Percentiles rank a stretch among this genome's conserved stretches.
These are phyloP conservation scores for Aspergillus terreus DNA, from an alignment of 2,329 filamentous ascomycete genomes.

Conservation along the genomic window DNA sequence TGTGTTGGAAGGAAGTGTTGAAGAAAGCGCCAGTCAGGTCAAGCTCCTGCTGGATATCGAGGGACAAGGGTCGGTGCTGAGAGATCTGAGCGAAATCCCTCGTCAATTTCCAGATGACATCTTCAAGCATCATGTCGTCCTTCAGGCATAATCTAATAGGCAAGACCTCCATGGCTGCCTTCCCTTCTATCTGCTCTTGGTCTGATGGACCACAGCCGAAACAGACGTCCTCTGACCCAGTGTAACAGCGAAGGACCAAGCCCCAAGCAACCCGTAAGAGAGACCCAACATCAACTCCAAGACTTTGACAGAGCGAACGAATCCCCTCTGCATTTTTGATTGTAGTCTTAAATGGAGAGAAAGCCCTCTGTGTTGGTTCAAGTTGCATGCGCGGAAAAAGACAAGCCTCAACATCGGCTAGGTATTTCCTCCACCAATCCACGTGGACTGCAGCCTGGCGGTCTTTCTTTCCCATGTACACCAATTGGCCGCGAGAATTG, in stretches of 20 bases:
- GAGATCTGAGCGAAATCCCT: constrained; percentile 15
- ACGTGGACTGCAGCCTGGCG: constrained; percentile 24
- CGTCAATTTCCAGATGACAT: constrained; percentile 20
- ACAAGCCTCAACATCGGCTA: constrained; percentile 45
- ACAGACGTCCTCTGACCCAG: constrained; percentile 42
- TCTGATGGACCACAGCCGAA: constrained; percentile 43
- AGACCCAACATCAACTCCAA: constrained; percentile 17
- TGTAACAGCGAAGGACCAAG: constrained; percentile 41
- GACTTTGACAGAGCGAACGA: constrained; percentile 20
- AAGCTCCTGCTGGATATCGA: constrained; percentile 24
- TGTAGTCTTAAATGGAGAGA: not conserved
- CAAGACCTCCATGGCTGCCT: constrained; percentile 14
- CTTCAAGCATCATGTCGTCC: constrained; percentile 20
- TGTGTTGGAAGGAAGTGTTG: constrained; percentile 26
- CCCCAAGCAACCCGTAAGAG: constrained; percentile 44
- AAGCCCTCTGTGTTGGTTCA: constrained; percentile 4
- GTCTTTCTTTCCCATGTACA: constrained; percentile 31
- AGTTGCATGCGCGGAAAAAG: constrained; percentile 37
- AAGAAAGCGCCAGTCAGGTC: constrained; percentile 23
- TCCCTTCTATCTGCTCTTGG: constrained; percentile 34
- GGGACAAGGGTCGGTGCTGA: constrained; percentile 19
- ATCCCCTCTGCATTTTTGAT: constrained; percentile 20
- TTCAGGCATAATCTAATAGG: constrained; percentile 22
- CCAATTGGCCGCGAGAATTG: constrained; percentile 32
- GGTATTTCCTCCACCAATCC: constrained; percentile 45